Conservation (phyloP, 305 asterid genomes). For the Ilex paraguariensis region DNA sequence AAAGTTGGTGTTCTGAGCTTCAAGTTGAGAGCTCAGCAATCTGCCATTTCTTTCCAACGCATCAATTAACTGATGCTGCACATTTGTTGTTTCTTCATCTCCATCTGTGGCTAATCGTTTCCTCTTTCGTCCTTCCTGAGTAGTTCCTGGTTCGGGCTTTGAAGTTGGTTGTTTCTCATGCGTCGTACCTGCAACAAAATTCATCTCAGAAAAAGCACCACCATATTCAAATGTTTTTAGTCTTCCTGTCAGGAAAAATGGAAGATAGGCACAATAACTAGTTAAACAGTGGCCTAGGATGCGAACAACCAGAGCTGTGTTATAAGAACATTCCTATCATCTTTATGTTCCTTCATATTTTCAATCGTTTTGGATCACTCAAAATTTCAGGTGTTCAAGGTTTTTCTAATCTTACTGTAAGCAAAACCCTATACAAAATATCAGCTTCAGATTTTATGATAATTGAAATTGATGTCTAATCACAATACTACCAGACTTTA, state of each 20-base stretch:
- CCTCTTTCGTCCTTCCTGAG: slow-evolving; percentile 49
- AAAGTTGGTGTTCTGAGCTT: slow-evolving; percentile 52
- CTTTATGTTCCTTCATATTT: not conserved
- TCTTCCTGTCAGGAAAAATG: not conserved
- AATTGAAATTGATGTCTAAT: too few species aligned
- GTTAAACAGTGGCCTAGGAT: not conserved
- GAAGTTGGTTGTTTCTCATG: slow-evolving; percentile 23
- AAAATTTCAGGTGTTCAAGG: too few species aligned
- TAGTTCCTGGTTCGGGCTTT: slow-evolving; percentile 24
- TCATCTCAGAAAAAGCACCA: not conserved
- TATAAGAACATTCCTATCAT: too few species aligned
- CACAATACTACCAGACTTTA: too few species aligned
- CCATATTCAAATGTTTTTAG: not conserved
- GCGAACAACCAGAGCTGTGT: not conserved
- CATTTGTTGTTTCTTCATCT: slow-evolving; percentile 26
- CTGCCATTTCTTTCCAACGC: slow-evolving; percentile 59
- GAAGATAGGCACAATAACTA: not conserved
- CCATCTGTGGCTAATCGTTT: slow-evolving; percentile 36
- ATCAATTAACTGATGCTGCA: slow-evolving; percentile 39
- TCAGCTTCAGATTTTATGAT: too few species aligned
- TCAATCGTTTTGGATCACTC: too few species aligned
- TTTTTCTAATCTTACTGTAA: too few species aligned
- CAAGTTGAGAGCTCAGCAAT: slow-evolving; percentile 52
- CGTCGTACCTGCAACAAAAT: slow-evolving; percentile 34
- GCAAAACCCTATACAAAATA: too few species aligned